phyloP scores from a whole-genome alignment of 2,329 filamentous ascomycete genomes.

The Aspergillus novofumigatus region DNA sequence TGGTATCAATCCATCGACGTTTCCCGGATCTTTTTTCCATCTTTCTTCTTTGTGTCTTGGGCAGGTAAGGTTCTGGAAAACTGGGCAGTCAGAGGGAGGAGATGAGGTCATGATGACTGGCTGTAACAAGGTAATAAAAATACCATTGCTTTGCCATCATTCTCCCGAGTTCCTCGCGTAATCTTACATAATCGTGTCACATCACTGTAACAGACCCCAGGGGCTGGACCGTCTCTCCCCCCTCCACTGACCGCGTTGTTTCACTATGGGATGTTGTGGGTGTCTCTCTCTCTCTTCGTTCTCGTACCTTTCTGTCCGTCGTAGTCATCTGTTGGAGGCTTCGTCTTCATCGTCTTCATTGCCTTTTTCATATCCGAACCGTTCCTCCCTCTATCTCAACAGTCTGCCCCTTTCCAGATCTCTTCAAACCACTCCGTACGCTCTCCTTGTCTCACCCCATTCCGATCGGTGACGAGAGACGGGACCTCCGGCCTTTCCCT shows the following conservation, averaged over 20 bases:
- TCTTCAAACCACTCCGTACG: too few species aligned
- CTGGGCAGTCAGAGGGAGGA: neutral
- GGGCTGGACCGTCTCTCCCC: neutral
- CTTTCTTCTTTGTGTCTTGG: too few species aligned
- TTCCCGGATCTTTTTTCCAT: neutral
- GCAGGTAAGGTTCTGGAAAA: neutral
- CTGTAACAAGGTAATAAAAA: constrained; percentile 1
- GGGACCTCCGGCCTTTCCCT: constrained; percentile 3
- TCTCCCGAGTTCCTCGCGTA: neutral
- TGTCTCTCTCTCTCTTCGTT: neutral
- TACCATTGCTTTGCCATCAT: neutral
- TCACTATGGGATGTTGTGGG: neutral
- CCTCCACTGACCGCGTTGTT: too few species aligned
- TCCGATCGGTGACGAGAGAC: neutral
- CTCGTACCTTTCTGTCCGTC: neutral
- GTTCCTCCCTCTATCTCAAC: neutral
- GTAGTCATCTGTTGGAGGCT: neutral
- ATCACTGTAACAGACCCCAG: neutral
- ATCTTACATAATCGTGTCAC: constrained; percentile 1
- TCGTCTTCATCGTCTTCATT: neutral
- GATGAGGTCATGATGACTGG: constrained; percentile 20
- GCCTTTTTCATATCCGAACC: neutral
- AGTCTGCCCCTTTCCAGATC: constrained; percentile 3
- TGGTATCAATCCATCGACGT: too few species aligned
- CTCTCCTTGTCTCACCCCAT: too few species aligned